Evolutionary conservation across 164 flowering plant species (phyloP), one percentile per base, ranked within the genome.

Genomic region (Houttuynia cordata): DNA sequence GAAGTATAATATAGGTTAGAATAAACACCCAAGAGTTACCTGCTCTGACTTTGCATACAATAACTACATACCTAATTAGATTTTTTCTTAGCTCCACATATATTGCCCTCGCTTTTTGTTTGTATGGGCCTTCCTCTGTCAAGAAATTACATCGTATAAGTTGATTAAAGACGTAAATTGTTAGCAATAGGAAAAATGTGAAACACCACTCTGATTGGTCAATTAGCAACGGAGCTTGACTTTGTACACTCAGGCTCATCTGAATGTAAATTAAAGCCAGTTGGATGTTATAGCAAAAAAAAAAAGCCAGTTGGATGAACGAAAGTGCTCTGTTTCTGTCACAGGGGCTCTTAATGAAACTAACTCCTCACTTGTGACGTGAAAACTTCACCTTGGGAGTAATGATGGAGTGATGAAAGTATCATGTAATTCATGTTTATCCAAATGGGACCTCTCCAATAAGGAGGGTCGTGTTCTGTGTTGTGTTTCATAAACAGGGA

Each of bases 381-480:
- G 39, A 30, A 30, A 8, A 40, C 53, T 8, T 45, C 77, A 86
- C 97, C 97, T 86, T 67, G 60, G 1, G 96, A 79, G 65, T 91
- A 94, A 66, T 85, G 83, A 63, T 84, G 77, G 34, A 91, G 96
- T 6, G 97, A 71, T 30, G 99, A 88, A 68, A 94, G 91, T 74
- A 88, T 87, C 91, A 84, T 56, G 76, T 91, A 94, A 66, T 94
- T 94, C 88, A 94, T 83, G 79, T 91, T 88, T 75, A 94, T 87
- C 99, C 99, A 91, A 60, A 91, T 83, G 40, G 91, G 89, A 53
- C 97, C 99, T 68, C 99, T 85, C 97, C 97, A 94, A 67, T 91
- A 91, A 10, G 97, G 97, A 30, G 95, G 79, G 60, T 91, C 96
- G 71, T 91, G 97, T 78, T 94, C 93, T 8, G 96, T 93, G 78